A percentile compares a stretch with the other conserved stretches of the same genome.
Conservation (phyloP, 2,329 filamentous ascomycete species). For the Rugonectria rugulosa region DNA sequence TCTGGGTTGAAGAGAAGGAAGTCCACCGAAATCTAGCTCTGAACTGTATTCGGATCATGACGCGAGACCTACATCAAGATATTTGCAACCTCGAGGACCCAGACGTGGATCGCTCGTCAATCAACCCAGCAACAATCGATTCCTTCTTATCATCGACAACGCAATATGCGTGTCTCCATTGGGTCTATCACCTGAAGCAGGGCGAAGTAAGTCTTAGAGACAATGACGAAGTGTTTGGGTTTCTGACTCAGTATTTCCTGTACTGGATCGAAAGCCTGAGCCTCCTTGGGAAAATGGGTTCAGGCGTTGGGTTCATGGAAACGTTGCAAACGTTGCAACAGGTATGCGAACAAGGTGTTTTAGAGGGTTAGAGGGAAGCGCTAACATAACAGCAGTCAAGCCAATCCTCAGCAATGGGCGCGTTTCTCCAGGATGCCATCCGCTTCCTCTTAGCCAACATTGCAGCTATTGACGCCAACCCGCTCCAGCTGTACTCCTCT, state of each 20-base stretch:
- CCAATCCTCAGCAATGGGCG: neutral
- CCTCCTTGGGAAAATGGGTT: constrained; percentile 36
- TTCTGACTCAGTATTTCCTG: constrained; percentile 48
- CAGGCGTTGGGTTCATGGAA: neutral
- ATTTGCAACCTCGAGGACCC: constrained; percentile 15
- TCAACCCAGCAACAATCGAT: constrained; percentile 6
- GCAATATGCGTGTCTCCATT: constrained; percentile 53
- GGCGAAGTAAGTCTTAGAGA: constrained; percentile 39
- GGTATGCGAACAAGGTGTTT: neutral
- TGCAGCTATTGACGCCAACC: neutral
- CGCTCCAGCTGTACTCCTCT: constrained; percentile 20
- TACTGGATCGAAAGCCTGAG: constrained; percentile 52
- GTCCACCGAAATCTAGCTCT: neutral
- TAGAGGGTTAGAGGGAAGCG: neutral
- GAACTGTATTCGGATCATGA: constrained; percentile 9
- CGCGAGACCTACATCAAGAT: constrained; percentile 7
- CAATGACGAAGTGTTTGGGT: constrained; percentile 41
- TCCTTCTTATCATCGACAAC: constrained; percentile 39
- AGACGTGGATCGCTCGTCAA: neutral
- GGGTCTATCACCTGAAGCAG: constrained; percentile 42
- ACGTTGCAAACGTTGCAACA: neutral
- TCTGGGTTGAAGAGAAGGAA: constrained; percentile 22
- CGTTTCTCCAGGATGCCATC: constrained; percentile 1
- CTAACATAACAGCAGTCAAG: neutral
- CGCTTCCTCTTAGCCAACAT: neutral